Percentiles rank a stretch among this genome's conserved stretches.
Conservation (phyloP, 257 asterid species). For the Ilex aquifolium region DNA sequence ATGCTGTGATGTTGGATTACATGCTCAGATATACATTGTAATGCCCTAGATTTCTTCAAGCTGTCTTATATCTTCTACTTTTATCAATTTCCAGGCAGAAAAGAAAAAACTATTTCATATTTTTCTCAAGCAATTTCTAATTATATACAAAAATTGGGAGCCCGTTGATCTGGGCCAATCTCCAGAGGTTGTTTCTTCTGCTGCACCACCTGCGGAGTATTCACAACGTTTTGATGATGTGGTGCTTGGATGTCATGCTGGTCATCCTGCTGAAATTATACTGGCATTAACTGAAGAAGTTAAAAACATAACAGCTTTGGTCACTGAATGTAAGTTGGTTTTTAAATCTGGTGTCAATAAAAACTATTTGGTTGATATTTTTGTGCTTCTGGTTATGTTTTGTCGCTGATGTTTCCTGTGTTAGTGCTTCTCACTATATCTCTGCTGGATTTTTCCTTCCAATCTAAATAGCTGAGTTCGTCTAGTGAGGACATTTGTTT, state of each 20-base stretch:
- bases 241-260: conserved; percentile 81
- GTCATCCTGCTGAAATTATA: conserved; percentile 85
- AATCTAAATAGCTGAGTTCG: background rate
- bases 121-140: conserved; percentile 79
- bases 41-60: too few species aligned
- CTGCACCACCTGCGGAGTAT: conserved; percentile 23
- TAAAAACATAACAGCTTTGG: conserved; percentile 40
- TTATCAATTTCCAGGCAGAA: conserved; percentile 50
- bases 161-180: conserved; percentile 51
- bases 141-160: conserved; percentile 62
- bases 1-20: too few species aligned
- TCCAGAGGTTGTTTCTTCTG: conserved; percentile 36
- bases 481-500: background rate
- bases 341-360: conserved; percentile 1
- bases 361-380: background rate
- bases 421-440: background rate
- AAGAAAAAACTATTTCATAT: conserved; percentile 56
- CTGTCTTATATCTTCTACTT: conserved; percentile 14
- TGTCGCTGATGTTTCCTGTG: background rate
- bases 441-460: background rate
- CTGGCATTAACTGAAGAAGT: conserved; percentile 54
- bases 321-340: conserved; percentile 68
- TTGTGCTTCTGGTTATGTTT: background rate
- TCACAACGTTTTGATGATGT: conserved; percentile 38
- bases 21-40: too few species aligned